These are phyloP conservation scores for Starmerella asiatica DNA, from an alignment of 805 yeast species.

Conservation along the genomic window DNA sequence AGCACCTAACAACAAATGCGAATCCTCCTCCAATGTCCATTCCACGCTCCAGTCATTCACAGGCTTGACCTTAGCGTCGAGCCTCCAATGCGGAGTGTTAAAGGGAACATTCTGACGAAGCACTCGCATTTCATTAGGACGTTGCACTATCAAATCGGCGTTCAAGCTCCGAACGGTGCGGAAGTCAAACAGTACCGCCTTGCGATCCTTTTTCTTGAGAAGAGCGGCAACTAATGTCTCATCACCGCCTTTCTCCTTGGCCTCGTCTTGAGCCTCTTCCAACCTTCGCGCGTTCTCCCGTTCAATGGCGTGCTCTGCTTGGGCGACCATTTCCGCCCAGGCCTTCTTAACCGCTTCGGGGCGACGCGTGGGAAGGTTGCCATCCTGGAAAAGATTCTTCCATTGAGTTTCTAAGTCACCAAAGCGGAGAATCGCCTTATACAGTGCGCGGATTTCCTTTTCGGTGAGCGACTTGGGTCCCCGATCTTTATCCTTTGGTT, in stretches of 20 bases:
- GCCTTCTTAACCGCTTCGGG: constrained; percentile 64
- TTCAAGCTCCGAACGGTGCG: constrained; percentile 77
- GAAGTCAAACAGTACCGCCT: constrained; percentile 79
- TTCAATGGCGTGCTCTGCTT: constrained; percentile 46
- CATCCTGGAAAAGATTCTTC: constrained; percentile 81
- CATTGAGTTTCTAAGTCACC: constrained; percentile 66
- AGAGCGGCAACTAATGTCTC: constrained; percentile 23
- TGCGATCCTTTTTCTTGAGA: constrained; percentile 66
- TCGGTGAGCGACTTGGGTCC: constrained; percentile 49
- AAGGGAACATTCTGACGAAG: constrained; percentile 41
- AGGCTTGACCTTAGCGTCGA: constrained; percentile 54
- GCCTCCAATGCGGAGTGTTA: constrained; percentile 46
- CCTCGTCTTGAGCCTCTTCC: constrained; percentile 19
- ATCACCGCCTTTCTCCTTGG: constrained; percentile 17
- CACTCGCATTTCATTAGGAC: constrained; percentile 73
- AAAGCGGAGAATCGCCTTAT: constrained; percentile 62
- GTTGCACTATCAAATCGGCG: constrained; percentile 70
- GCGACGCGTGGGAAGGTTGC: constrained; percentile 71
- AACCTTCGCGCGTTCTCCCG: constrained; percentile 53
- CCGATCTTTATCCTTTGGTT: constrained; percentile 23
- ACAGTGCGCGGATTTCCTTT: constrained; percentile 72
- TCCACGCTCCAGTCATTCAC: constrained; percentile 85
- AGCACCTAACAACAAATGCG: constrained; percentile 74
- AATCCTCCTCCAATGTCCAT: constrained; percentile 76
- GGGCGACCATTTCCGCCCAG: constrained; percentile 55